Base-by-base conservation (phyloP, 441 rosid genomes). In the Eutrema salsugineum region DNA sequence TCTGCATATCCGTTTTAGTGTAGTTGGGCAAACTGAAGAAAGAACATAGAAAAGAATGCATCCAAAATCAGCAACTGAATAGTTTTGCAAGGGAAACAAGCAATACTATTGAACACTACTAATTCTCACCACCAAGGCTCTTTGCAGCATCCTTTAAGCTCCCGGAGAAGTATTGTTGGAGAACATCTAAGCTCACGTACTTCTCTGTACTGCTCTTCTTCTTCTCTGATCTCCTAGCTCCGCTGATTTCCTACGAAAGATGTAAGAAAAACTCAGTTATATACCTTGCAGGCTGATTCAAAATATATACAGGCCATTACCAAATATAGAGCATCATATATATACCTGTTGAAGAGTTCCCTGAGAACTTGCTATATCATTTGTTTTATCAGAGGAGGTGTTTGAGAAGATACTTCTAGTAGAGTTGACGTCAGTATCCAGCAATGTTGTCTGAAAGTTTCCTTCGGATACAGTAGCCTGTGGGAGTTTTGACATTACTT, bases 71-170 rank as follows among this genome's bases (percentile, higher is more conserved):
- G 17, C 7, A 46, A 12, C 2, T 63, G 42, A 49, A 36, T 8
- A 33, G 48, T 49, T 42, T 42, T 19, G 63, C 6, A 56, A 14
- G 14, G 4, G 42, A 4, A 19, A 60, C 53, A 68, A 59, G 28
- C 6, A 69, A 28, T 44, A n/a, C n/a, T n/a, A n/a, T n/a, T n/a
- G 40, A 27, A 71, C 46, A 68, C 40, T 20, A 68, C 40, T 20
- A 56, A 68, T 22, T 55, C 90, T 86, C 78, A 94, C 99, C 97
- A 16, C 99, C 94, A 70, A 91, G 90, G 80, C 91, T 86, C 84
- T 91, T 94, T 47, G 98, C 97, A 70, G 99, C 99, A 84, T 90
- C 96, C 80, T 94, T 94, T 56, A 94, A 85, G 82, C 98, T 94
- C 74, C 98, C 98, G 17, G 96, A 84, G 78, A 92, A 94, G 75